Evolutionary conservation across 192 early-diverging fungal species (phyloP), one percentile per base, ranked within the genome.

Genomic region (Linderina pennispora): DNA sequence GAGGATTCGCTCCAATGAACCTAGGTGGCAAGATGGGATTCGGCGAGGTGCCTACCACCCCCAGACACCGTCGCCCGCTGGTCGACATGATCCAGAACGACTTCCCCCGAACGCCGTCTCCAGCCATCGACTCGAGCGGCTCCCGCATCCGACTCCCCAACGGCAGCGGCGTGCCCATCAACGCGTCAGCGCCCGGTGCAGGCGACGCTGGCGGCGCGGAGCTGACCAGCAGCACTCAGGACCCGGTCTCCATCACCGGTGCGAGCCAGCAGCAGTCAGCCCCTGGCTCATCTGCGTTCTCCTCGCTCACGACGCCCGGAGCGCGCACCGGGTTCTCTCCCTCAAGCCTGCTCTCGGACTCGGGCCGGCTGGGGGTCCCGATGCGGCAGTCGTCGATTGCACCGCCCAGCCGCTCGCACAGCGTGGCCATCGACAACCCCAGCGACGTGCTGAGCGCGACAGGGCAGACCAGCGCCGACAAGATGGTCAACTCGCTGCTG

Each of bases 41-140:
- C n/a, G n/a, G n/a, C n/a, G n/a, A n/a, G n/a, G n/a, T n/a, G n/a
- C n/a, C n/a, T n/a, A n/a, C n/a, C n/a, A n/a, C n/a, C n/a, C n/a
- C n/a, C n/a, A 44, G 59, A 8, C 55, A 58, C 16, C 56, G 69
- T 13, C 62, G 69, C 36, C 69, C 64, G 41, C 47, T 73, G 7
- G 58, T 65, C 4, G 69, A 62, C 34, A 73, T 73, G 17, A 71
- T 71, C 38, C 67, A 64, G 47, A 53, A 48, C 23, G 69, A 65
- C 46, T 65, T 73, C 33, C 69, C 69, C 7, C 69, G 69, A 23
- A 65, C 69, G 14, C 69, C 69, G 11, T 73, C 69, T 19, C 69
- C 69, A 4, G 62, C 69, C 5, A 40, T 55, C 10, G 67, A 70
- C 25, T 44, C 55, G 8, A 26, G 40, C 1, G 46, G 45, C 0